These are phyloP conservation scores for Pezicula radicicola DNA, from an alignment of 2,329 filamentous ascomycete genomes.

Conservation along the genomic window DNA sequence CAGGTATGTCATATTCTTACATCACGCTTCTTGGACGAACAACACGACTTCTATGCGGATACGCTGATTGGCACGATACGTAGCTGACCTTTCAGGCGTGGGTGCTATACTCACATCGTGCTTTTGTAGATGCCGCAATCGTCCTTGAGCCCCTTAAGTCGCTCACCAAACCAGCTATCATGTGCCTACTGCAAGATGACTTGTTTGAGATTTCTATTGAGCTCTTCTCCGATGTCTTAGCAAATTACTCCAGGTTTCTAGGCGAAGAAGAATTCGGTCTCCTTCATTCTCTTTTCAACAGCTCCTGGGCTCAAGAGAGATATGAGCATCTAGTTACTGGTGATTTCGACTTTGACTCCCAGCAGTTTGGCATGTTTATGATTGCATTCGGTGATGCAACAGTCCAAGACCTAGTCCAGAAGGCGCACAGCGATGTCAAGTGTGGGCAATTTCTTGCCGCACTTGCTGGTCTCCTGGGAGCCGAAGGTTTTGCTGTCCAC, in stretches of 20 bases:
- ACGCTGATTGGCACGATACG: no score
- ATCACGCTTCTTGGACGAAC: background rate
- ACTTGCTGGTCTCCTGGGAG: conserved; percentile 63
- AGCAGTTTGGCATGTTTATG: conserved; percentile 65
- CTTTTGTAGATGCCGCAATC: conserved; percentile 53
- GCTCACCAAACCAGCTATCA: conserved; percentile 57
- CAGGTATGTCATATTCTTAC: conserved; percentile 43
- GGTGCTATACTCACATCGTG: conserved; percentile 69
- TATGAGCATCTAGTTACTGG: conserved; percentile 54
- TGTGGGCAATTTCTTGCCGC: conserved; percentile 52
- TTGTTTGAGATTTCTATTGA: conserved; percentile 61
- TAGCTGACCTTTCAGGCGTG: conserved; percentile 51
- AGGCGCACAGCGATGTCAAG: conserved; percentile 40
- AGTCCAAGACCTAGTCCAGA: conserved; percentile 55
- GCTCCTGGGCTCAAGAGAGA: conserved; percentile 53
- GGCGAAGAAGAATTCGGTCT: conserved; percentile 53
- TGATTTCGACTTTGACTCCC: conserved; percentile 60
- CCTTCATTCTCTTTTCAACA: conserved; percentile 58
- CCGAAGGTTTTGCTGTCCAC: conserved; percentile 63
- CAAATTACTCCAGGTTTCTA: conserved; percentile 63
- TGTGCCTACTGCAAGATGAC: conserved; percentile 55
- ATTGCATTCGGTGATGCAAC: conserved; percentile 68
- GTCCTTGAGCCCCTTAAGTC: conserved; percentile 57
- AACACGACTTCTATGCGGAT: background rate
- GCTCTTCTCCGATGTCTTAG: conserved; percentile 61